These are phyloP conservation scores for Polygonum maritimum DNA, from an alignment of 148 eudicot genomes.

Conservation along the genomic window DNA sequence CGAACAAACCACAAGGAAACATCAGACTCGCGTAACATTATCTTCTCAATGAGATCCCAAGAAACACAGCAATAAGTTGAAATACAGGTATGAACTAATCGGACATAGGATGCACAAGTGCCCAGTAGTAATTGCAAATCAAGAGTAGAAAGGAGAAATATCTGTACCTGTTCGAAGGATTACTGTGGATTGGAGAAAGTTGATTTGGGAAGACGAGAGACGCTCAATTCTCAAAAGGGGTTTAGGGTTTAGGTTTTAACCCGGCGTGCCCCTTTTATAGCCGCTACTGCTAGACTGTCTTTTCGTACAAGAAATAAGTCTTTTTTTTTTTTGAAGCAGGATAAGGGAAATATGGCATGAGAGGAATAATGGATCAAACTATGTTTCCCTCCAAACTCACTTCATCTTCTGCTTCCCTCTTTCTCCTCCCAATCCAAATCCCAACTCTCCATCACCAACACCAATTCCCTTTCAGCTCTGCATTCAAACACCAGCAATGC, in stretches of 20 bases:
- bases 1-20: neutral
- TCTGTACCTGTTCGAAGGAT: neutral
- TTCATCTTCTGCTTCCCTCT: neutral
- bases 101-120: neutral
- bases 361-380: neutral
- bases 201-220: neutral
- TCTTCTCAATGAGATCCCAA: neutral
- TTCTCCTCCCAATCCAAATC: constrained; percentile 11
- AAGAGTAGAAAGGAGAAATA: neutral
- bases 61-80: neutral
- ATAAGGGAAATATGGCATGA: neutral
- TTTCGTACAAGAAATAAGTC: no score
- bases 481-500: constrained; percentile 4
- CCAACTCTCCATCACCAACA: constrained; percentile 2
- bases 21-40: neutral
- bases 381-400: constrained; percentile 6
- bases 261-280: neutral
- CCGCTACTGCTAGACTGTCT: neutral
- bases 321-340: no score
- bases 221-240: neutral
- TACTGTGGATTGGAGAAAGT: neutral
- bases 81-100: neutral
- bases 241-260: neutral
- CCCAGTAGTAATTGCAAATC: neutral
- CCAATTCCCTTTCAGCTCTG: constrained; percentile 1